Evolutionary conservation across 352 stramenopile genomes (phyloP), one percentile per base, ranked within the genome.

Genomic region (Elongisporangium anandrum): DNA sequence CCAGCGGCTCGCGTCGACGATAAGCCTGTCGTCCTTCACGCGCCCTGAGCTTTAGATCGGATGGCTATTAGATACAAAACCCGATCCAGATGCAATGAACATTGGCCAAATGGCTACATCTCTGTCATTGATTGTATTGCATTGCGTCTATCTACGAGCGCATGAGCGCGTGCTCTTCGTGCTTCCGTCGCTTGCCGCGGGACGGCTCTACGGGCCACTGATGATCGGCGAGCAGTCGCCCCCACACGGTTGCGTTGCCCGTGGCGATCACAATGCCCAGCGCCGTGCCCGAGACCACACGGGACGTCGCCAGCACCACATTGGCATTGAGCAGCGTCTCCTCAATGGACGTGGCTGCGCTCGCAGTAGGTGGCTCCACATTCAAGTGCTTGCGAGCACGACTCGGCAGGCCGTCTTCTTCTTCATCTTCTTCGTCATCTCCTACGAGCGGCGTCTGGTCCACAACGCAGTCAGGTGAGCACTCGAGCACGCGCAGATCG

Each of bases 401-500:
- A 6, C 50, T 53, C 0, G 60, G 66, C 13, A 59, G 68, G 26
- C 88, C 65, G 6, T 45, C 57, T 20, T 73, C 64, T 16, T 66
- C 54, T 10, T 78, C 66, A 17, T 71, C 64, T 12, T 79, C 72
- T 2, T 49, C 51, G 13, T 71, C 65, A 2, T 72, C 63, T 9
- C 73, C 69, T 17, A 80, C 55, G 4, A 92, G 65, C 29, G 49
- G 70, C 54, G 68, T 64, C 55, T 90, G 82, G 56, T 92, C 80
- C 55, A 92, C 78, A 19, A 87, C 57, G 50, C 82, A 94, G 68
- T 96, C 79, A 16, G 67, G 52, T 15, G 85, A 93, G 71, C 82
- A 92, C 63, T 91, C 77, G 41, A 93, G 61, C 10, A 96, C 73
- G 57, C 85, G 80, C 56, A 92, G 56, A 62, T 98, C 95, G 0